phyloP scores from a whole-genome alignment of 1,284 basidiomycete genomes.

The Sutorius eximius region DNA sequence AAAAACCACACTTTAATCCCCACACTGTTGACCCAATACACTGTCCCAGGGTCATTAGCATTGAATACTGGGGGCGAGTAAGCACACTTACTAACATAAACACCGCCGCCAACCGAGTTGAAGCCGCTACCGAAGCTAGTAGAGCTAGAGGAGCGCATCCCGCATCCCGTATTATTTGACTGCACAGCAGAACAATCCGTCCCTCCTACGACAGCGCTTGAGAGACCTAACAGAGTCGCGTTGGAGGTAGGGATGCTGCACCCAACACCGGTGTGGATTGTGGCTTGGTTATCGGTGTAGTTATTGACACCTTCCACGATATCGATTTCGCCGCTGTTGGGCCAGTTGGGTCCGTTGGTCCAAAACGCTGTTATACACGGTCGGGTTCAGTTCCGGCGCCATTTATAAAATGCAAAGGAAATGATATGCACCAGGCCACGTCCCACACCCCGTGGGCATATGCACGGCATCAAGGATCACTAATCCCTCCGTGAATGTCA shows the following conservation, averaged over 20 bases:
- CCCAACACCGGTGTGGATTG: conserved; percentile 74
- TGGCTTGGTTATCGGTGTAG: conserved; percentile 77
- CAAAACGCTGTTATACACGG: conserved; percentile 43
- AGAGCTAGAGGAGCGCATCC: conserved; percentile 50
- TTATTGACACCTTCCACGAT: conserved; percentile 83
- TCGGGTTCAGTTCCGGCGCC: conserved; percentile 21
- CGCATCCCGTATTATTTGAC: conserved; percentile 72
- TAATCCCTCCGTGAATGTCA: conserved; percentile 60
- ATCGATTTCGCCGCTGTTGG: conserved; percentile 77
- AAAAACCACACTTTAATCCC: conserved; percentile 86
- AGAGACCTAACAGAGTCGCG: conserved; percentile 49
- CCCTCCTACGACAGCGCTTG: conserved; percentile 63
- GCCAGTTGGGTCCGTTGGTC: conserved; percentile 72
- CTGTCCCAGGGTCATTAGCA: conserved; percentile 14
- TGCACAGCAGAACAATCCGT: conserved; percentile 68
- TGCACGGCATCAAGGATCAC: conserved; percentile 84
- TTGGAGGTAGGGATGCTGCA: conserved; percentile 61
- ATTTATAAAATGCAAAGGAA: conserved; percentile 22
- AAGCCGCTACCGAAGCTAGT: conserved; percentile 68
- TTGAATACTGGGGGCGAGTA: background rate
- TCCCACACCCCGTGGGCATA: conserved; percentile 88
- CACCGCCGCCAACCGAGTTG: conserved; percentile 74
- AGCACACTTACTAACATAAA: conserved; percentile 69
- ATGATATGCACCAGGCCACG: conserved; percentile 66
- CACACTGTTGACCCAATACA: conserved; percentile 51